Conservation (phyloP, 441 rosid genomes). For the Mallotus japonicus region DNA sequence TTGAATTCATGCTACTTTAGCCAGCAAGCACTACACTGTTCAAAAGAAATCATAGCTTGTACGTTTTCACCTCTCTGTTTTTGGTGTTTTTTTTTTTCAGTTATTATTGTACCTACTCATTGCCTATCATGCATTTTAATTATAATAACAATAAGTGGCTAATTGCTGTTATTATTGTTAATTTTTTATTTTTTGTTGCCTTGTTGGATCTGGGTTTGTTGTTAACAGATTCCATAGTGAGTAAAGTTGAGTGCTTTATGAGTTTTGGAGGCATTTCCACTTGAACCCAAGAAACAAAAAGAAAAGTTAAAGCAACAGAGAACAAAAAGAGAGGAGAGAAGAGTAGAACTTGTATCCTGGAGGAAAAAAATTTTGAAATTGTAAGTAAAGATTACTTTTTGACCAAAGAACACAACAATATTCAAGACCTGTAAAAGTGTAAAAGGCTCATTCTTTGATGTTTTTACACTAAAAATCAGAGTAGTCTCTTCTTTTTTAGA, state of each 20-base stretch:
- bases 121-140: background rate
- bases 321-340: constrained; percentile 25
- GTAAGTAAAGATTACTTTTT: constrained; percentile 29
- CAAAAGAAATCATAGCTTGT: constrained; percentile 9
- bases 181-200: background rate
- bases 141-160: background rate
- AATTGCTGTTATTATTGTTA: background rate
- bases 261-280: background rate
- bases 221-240: background rate
- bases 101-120: background rate
- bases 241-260: background rate
- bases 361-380: constrained; percentile 19
- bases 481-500: constrained; percentile 46
- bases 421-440: constrained; percentile 34
- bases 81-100: background rate
- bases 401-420: constrained; percentile 27
- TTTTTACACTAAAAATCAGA: constrained; percentile 29
- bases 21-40: background rate
- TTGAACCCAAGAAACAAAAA: constrained; percentile 14
- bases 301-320: constrained; percentile 24
- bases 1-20: background rate
- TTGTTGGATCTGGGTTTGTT: constrained; percentile 16
- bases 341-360: constrained; percentile 22
- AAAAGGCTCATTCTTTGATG: constrained; percentile 37
- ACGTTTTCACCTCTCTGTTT: background rate